Base-by-base conservation (phyloP, 768 basidiomycete species). In the Lenzites betulinus region DNA sequence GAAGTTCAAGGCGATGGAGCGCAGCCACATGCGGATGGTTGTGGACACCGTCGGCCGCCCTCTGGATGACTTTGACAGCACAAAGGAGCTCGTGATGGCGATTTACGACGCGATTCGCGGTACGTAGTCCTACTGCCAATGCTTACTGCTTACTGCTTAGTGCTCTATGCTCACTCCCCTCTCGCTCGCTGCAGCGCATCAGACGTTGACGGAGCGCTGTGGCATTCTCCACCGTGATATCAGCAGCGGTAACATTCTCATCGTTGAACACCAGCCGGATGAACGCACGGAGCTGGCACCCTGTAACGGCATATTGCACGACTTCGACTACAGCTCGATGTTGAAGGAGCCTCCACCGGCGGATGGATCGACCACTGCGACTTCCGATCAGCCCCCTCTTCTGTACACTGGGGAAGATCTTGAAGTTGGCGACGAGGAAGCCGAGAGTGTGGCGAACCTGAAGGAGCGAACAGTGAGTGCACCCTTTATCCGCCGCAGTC, bases 81-180 rank as follows among this genome's bases (percentile, higher is more conserved):
- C 64, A 5, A 43, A 48, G 12, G 60, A 61, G 48, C 43, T 65
- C 33, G 57, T 61, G 5, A 28, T 33, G n/a, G 60, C 58, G 9
- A 36, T 65, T 0, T 51, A 46, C 18, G 60, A 65, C 35, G 64
- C 60, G 0, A 59, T 65, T 18, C 18, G 36, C 25, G 64, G 64
- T 62, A 20, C 12, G 60, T 46, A 4, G 16, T 25, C 1, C 20
- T 12, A 12, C 33, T 30, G 6, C 5, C 18, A 2, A 7, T 25
- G 4, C 15, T 11, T 0, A 3, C 6, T 22, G 15, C n/a, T n/a
- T n/a, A n/a, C 6, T 22, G 15, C 5, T 12, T 38, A 7, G n/a
- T 39, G 16, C n/a, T 33, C 12, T 7, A 7, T 22, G 35, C 51
- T 51, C 15, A 51, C 22, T 2, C 1, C 6, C 9, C 18, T 18